Evolutionary conservation across 108 stramenopile genomes (phyloP), one percentile per base, ranked within the genome.

Genomic region (Conticribra guillardii): DNA sequence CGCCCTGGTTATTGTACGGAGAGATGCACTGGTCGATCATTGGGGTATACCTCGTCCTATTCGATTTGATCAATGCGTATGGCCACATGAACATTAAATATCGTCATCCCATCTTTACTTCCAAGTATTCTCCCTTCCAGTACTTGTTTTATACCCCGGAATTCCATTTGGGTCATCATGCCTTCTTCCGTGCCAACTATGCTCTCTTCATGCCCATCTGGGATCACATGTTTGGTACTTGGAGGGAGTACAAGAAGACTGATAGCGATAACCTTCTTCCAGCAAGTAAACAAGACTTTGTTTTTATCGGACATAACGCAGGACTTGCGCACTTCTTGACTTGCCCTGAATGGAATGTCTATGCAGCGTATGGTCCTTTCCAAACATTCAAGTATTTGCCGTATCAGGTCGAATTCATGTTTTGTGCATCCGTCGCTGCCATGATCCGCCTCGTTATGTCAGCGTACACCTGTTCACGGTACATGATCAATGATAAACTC

Each of bases 61-160:
- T 88, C 37, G 87, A 88, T 60, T 60, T 82, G n/a, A 59, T 81
- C 69, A 88, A 88, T 49, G 80, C 82, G 11, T 88, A 64, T 34
- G 87, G 87, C 16, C 87, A 88, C 73, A 88, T 81, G 68, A 85
- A 88, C 54, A 79, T 88, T 44, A 69, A 69, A 24, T 74, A 83
- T 28, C 71, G 82, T 34, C 67, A 81, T 61, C 72, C 71, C n/a
- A 66, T 82, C 50, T 85, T 83, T 23, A 85, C 82, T 2, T 70
- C 73, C 76, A 84, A 82, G 69, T 88, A 76, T 48, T 83, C 82
- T 31, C 87, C 87, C 2, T 71, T 88, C 29, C 80, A 79, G 47
- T 88, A 88, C 46, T 44, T 88, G 31, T 85, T 88, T 57, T 88
- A 88, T 68, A 88, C 87, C 5, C 87, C 87, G n/a, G 87, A 88